Conservation (phyloP, 108 stramenopile species). For the Cylindrotheca closterium region DNA sequence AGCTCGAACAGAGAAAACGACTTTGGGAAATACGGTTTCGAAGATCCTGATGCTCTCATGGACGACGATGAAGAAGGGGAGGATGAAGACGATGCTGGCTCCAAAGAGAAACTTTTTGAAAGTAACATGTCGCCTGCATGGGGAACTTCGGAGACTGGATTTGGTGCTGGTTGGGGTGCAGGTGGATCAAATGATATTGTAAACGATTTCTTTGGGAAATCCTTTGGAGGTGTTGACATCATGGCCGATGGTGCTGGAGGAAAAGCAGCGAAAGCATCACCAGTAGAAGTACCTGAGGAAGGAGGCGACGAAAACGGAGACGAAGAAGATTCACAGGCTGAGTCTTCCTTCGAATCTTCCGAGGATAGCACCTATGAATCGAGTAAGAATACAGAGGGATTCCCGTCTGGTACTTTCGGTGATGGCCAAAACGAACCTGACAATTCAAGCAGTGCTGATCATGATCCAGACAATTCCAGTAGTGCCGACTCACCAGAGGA, state of each 20-base stretch:
- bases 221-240: too few relatives aligned
- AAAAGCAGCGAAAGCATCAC: too few relatives aligned
- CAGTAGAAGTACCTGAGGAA: not conserved
- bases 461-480: not conserved
- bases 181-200: not conserved
- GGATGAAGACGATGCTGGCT: slow-evolving; percentile 12
- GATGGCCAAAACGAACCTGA: not conserved
- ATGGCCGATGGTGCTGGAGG: too few relatives aligned
- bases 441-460: slow-evolving; percentile 6
- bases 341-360: slow-evolving; percentile 26
- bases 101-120: slow-evolving; percentile 15
- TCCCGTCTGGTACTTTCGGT: not conserved
- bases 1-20: slow-evolving; percentile 13
- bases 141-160: slow-evolving; percentile 16
- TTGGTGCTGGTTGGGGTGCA: slow-evolving; percentile 24
- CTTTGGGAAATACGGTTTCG: slow-evolving; percentile 23
- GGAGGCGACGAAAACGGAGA: not conserved
- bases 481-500: slow-evolving; percentile 16
- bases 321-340: slow-evolving; percentile 8
- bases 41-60: slow-evolving; percentile 34
- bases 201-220: not conserved
- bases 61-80: slow-evolving; percentile 14
- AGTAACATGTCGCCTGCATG: slow-evolving; percentile 13
- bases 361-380: slow-evolving; percentile 38
- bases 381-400: not conserved